Conservation (phyloP, 495 filamentous ascomycete species). For the Podospora appendiculata region DNA sequence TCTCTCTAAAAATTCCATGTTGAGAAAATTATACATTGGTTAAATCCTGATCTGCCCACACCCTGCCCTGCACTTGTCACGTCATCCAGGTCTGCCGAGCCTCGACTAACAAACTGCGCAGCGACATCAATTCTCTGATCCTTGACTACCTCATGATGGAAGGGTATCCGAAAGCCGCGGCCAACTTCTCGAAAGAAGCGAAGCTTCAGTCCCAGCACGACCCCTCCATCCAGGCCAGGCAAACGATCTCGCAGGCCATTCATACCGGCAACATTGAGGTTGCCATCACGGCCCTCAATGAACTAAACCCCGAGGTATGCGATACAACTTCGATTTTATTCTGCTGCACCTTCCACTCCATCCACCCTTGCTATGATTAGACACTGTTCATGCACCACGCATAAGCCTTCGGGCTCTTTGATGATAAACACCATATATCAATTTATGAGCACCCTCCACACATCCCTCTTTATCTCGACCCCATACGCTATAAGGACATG, state of each 20-base stretch:
- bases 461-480: slow-evolving; percentile 1
- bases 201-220: slow-evolving; percentile 69
- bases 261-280: slow-evolving; percentile 74
- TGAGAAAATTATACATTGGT: slow-evolving; percentile 57
- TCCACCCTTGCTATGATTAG: slow-evolving; percentile 72
- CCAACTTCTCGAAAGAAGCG: slow-evolving; percentile 89
- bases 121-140: slow-evolving; percentile 90
- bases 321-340: not conserved
- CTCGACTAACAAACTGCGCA: slow-evolving; percentile 28
- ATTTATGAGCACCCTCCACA: slow-evolving; percentile 68
- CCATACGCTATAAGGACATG: not conserved
- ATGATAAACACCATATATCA: slow-evolving; percentile 78
- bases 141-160: slow-evolving; percentile 97
- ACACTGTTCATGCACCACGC: slow-evolving; percentile 99
- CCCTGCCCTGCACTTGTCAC: too few species aligned
- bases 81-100: too few species aligned
- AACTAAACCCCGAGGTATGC: slow-evolving; percentile 82
- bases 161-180: slow-evolving; percentile 87
- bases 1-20: slow-evolving; percentile 95
- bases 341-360: slow-evolving; percentile 9
- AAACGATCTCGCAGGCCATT: slow-evolving; percentile 73
- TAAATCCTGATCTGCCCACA: slow-evolving; percentile 21
- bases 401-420: slow-evolving; percentile 77
- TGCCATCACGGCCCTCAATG: slow-evolving; percentile 82
- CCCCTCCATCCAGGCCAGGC: slow-evolving; percentile 65